phyloP scores from a whole-genome alignment of 2,329 filamentous ascomycete genomes.

The Macroventuria anomochaeta region DNA sequence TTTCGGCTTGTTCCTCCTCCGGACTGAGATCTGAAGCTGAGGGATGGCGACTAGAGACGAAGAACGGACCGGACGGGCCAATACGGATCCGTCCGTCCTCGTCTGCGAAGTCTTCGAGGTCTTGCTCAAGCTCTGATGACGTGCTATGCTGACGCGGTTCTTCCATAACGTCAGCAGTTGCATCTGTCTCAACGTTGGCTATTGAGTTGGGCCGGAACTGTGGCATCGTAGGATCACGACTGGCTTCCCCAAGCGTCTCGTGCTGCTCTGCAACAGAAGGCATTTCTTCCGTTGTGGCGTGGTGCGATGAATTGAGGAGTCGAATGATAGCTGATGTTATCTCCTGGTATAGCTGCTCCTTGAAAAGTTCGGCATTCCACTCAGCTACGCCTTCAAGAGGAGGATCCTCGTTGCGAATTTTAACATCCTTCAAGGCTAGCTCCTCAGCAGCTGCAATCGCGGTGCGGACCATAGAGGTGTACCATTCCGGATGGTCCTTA shows the following conservation, averaged over 20 bases:
- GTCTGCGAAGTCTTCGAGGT: slow-evolving; percentile 7
- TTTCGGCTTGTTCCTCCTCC: not conserved
- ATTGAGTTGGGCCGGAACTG: slow-evolving; percentile 69
- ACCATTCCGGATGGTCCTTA: not conserved
- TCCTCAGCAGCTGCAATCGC: slow-evolving; percentile 28
- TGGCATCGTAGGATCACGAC: slow-evolving; percentile 68
- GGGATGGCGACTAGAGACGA: not conserved
- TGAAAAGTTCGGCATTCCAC: slow-evolving; percentile 13
- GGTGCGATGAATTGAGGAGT: not conserved
- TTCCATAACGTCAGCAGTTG: not conserved
- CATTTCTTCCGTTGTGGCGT: not conserved
- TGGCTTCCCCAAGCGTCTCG: slow-evolving; percentile 9
- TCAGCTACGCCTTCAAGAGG: slow-evolving; percentile 2
- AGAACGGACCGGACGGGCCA: slow-evolving; percentile 4
- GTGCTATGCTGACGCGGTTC: not conserved
- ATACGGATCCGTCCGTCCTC: slow-evolving; percentile 9
- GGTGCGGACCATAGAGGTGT: slow-evolving; percentile 16
- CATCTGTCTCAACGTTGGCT: slow-evolving; percentile 14
- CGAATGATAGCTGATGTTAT: not conserved
- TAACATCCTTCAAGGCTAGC: slow-evolving; percentile 19
- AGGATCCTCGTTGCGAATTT: slow-evolving; percentile 10
- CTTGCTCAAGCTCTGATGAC: not conserved
- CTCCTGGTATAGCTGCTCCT: slow-evolving; percentile 6
- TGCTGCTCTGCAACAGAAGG: not conserved
- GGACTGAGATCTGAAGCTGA: not conserved